These are phyloP conservation scores for Colletotrichum cordylinicola DNA, from an alignment of 2,329 filamentous ascomycete species.

Conservation along the genomic window DNA sequence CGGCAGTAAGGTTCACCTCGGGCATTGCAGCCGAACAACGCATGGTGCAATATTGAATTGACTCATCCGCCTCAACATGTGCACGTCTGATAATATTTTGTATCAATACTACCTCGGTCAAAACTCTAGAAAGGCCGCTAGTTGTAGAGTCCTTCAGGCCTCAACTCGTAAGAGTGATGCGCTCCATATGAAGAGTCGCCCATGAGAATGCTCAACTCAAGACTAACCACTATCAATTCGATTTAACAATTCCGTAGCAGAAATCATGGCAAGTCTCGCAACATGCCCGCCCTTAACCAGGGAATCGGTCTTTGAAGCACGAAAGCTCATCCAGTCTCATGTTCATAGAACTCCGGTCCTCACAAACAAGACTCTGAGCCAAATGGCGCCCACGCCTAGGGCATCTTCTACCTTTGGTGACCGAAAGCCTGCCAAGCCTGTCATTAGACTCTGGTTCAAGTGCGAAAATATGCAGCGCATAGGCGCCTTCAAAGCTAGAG, in stretches of 20 bases:
- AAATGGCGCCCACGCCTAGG: conserved; percentile 78
- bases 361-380: conserved; percentile 77
- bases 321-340: conserved; percentile 73
- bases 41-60: not conserved
- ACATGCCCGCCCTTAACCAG: conserved; percentile 72
- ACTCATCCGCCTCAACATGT: not conserved
- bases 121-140: not conserved
- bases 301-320: conserved; percentile 73
- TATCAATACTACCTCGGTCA: not conserved
- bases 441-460: conserved; percentile 86
- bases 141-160: not conserved
- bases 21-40: not conserved
- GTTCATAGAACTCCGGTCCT: conserved; percentile 86
- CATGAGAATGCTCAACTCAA: not conserved
- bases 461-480: conserved; percentile 92
- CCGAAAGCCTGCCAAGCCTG: conserved; percentile 64
- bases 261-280: conserved; percentile 57
- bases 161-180: not conserved
- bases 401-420: conserved; percentile 53
- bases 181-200: not conserved
- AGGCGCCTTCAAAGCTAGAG: conserved; percentile 91
- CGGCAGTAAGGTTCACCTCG: not conserved
- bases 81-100: not conserved
- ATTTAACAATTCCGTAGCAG: not conserved
- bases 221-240: not conserved